Percentiles rank a stretch among this genome's conserved stretches.
Evolutionary conservation across 1,284 basidiomycete genomes (phyloP).

Genomic region (Garcileccinum viscosum): DNA sequence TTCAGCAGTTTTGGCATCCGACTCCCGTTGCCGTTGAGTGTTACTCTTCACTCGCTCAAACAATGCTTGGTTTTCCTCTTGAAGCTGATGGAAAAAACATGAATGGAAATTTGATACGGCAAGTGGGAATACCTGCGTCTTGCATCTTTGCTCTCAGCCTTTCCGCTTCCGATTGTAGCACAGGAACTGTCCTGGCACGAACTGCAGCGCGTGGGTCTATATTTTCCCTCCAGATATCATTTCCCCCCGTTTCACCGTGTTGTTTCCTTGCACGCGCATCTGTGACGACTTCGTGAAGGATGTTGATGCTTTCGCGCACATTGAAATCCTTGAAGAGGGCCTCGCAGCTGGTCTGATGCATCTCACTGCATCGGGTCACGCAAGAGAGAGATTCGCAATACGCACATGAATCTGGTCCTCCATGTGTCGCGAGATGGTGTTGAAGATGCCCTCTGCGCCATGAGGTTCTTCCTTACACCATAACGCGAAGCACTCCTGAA

Average conservation of each 20-base stretch:
- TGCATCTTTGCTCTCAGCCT: constrained; percentile 56
- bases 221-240: constrained; percentile 68
- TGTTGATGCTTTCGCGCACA: constrained; percentile 71
- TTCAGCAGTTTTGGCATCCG: constrained; percentile 51
- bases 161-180: constrained; percentile 60
- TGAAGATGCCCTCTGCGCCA: constrained; percentile 68
- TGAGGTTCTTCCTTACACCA: constrained; percentile 78
- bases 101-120: background rate
- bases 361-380: constrained; percentile 2
- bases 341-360: constrained; percentile 45
- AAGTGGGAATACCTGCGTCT: constrained; percentile 44
- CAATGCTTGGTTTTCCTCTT: constrained; percentile 57
- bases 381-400: background rate
- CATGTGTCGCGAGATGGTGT: constrained; percentile 71
- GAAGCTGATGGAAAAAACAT: constrained; percentile 50
- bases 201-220: constrained; percentile 66
- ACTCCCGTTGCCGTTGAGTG: constrained; percentile 49
- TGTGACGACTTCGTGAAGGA: constrained; percentile 68
- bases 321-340: constrained; percentile 68
- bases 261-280: constrained; percentile 72
- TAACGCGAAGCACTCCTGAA: constrained; percentile 75
- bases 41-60: constrained; percentile 57
- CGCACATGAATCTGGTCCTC: constrained; percentile 68
- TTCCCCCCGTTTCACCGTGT: constrained; percentile 46
- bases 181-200: constrained; percentile 63